phyloP scores from a whole-genome alignment of 306 rosid genomes.

The Myrica gale region DNA sequence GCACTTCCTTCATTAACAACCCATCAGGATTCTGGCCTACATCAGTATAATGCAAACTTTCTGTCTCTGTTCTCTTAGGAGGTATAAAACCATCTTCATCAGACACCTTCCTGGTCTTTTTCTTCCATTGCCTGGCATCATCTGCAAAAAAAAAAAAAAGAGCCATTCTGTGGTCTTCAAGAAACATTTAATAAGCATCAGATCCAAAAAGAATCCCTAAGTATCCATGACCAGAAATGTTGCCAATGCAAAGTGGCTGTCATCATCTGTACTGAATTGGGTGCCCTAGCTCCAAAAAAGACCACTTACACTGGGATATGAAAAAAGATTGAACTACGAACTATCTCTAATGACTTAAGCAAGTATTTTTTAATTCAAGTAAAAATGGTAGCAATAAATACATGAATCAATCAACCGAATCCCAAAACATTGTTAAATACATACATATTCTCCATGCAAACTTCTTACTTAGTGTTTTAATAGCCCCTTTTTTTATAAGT shows the following conservation, averaged over 20 bases:
- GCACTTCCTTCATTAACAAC: slow-evolving; percentile 31
- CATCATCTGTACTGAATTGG: neutral
- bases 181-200: neutral
- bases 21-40: slow-evolving; percentile 33
- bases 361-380: too few species aligned
- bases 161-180: slow-evolving; percentile 6
- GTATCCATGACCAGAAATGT: neutral
- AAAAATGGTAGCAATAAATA: neutral
- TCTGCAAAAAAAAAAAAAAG: slow-evolving; percentile 43
- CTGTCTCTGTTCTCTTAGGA: slow-evolving; percentile 62
- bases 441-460: neutral
- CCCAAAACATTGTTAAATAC: neutral
- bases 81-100: slow-evolving; percentile 63
- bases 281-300: neutral
- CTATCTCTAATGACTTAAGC: neutral
- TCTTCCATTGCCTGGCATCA: slow-evolving; percentile 51
- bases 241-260: neutral
- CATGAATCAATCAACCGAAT: neutral
- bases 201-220: neutral
- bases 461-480: neutral
- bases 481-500: too few species aligned
- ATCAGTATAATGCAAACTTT: slow-evolving; percentile 44
- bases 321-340: neutral
- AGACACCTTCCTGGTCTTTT: slow-evolving; percentile 57
- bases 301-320: neutral